Percentiles rank a stretch among this genome's conserved stretches.
Evolutionary conservation across 1,139 yeast species (phyloP).

Genomic region (Suhomyces bolitotheri): DNA sequence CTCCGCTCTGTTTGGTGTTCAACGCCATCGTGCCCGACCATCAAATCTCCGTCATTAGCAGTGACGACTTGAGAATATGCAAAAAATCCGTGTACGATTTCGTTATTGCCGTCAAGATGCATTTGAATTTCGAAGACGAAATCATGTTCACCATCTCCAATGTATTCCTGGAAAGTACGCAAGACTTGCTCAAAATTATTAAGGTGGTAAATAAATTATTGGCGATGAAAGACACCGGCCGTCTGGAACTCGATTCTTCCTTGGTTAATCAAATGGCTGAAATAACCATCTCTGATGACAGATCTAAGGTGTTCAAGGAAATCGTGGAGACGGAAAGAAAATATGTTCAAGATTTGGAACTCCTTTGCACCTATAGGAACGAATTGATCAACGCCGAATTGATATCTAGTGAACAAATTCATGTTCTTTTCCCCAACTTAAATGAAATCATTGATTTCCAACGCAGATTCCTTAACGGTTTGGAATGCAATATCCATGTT

Average conservation of each 20-base stretch:
- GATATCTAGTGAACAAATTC: conserved; percentile 77
- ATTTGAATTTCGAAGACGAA: conserved; percentile 74
- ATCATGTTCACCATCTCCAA: conserved; percentile 82
- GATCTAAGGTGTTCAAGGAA: conserved; percentile 81
- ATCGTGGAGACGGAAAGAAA: conserved; percentile 87
- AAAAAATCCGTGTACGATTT: conserved; percentile 91
- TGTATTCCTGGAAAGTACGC: conserved; percentile 81
- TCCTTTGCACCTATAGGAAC: conserved; percentile 63
- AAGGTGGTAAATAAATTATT: conserved; percentile 67
- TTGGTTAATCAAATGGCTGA: conserved; percentile 19
- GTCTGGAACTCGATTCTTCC: conserved; percentile 8
- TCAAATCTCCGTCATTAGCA: conserved; percentile 53
- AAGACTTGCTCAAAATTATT: conserved; percentile 71
- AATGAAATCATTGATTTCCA: conserved; percentile 87
- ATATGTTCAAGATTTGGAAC: conserved; percentile 87
- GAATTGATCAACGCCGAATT: conserved; percentile 67
- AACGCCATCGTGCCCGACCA: conserved; percentile 51
- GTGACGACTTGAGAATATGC: conserved; percentile 80
- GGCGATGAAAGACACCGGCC: conserved; percentile 37
- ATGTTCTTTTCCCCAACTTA: conserved; percentile 83
- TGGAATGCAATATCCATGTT: conserved; percentile 82
- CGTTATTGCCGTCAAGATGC: conserved; percentile 79
- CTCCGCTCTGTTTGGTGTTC: conserved; percentile 84
- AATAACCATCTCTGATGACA: conserved; percentile 46
- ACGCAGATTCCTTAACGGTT: conserved; percentile 80